Evolutionary conservation across 2,329 filamentous ascomycete genomes (phyloP), one percentile per base, ranked within the genome.

Genomic region (Xylaria sp.): DNA sequence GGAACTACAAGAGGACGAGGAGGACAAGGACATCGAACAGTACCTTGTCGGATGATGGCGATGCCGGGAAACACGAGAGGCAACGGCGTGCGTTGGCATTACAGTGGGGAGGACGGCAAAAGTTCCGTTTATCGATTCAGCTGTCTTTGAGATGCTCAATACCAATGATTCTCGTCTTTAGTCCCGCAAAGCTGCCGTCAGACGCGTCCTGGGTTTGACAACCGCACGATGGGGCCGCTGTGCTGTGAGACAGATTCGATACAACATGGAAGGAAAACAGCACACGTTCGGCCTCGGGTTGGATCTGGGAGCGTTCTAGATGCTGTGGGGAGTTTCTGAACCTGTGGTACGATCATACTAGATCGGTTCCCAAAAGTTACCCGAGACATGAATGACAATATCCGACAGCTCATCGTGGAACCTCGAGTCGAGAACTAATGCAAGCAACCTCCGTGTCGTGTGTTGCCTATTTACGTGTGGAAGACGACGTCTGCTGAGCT

Each of bases 21-120:
- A 88, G 56, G 87, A 91, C 70, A 88, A 89, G 73, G 88, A 92
- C 69, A 88, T 92, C 63, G 82, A 85, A 68, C 86, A 92, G 72
- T 84, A 88, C 64, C 71, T 92, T 69, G 78, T 66, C 24, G 64
- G 54, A 24, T 68, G 41, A 56, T 50, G 40, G 7, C 9, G 34
- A 34, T 26, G 19, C 26, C 20, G 39, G 39, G 9, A 29, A 19
- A 17, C 39, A 22, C 18, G 34, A 47, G 26, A 34, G 17, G 38
- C 29, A 34, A 13, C 29, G 29, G 29, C 29, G 29, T 34, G 9
- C 11, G 11, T 34, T 13, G 29, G 29, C 29, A 34, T 34, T 34
- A 34, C 29, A 34, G 4, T 34, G 11, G 11, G 29, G 29, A n/a
- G 29, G 11, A 34, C 16, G 11, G 16, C 29, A 34, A 34, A 34